phyloP scores from a whole-genome alignment of 2,329 filamentous ascomycete genomes.

The Orbilia quercus region DNA sequence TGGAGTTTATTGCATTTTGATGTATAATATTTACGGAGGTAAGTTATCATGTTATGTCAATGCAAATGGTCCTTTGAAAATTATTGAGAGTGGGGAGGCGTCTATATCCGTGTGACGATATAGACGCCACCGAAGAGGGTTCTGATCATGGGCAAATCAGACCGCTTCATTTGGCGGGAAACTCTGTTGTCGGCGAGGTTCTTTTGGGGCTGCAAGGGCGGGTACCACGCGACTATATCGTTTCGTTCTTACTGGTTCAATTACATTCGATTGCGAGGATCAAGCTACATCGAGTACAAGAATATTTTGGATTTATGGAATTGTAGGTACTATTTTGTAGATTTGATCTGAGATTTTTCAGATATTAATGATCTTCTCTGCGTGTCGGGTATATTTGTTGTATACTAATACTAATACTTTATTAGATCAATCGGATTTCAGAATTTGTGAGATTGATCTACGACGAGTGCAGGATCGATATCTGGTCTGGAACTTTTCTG shows the following conservation, averaged over 20 bases:
- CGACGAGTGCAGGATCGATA: neutral
- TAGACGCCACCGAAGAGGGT: constrained; percentile 12
- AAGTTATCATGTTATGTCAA: too few species aligned
- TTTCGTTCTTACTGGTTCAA: constrained; percentile 2
- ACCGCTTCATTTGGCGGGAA: neutral
- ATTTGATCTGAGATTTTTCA: neutral
- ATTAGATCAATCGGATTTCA: neutral
- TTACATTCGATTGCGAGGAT: too few species aligned
- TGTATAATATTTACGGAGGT: too few species aligned
- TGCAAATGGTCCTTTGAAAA: neutral
- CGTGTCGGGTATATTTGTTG: constrained; percentile 2
- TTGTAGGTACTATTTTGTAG: too few species aligned
- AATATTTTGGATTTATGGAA: too few species aligned
- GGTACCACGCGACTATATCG: constrained; percentile 12
- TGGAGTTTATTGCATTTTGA: too few species aligned
- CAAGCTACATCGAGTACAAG: too few species aligned
- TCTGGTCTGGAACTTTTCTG: constrained; percentile 12
- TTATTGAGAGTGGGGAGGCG: neutral
- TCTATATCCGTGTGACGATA: constrained; percentile 1
- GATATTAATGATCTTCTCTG: constrained; percentile 12
- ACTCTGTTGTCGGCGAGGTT: constrained; percentile 16
- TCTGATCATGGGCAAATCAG: constrained; percentile 12
- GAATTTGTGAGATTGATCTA: constrained; percentile 16
- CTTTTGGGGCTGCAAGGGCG: constrained; percentile 3
- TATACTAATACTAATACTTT: neutral